Evolutionary conservation across 2,329 filamentous ascomycete species (phyloP).

Genomic region (Aspergillus uvarum): DNA sequence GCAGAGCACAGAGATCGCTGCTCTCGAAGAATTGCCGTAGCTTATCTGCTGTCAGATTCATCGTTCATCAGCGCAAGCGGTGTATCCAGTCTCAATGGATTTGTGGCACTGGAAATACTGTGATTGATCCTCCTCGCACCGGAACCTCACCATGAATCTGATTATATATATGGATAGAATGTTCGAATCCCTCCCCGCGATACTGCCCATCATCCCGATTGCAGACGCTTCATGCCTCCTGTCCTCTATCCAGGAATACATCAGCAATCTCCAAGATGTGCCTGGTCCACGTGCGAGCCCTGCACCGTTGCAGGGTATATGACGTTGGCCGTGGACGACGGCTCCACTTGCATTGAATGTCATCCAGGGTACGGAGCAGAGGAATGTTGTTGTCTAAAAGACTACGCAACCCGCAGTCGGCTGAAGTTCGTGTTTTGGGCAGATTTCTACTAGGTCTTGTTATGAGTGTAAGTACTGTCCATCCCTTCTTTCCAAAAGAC

Average conservation of each 20-base stretch:
- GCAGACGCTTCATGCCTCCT: conserved; percentile 28
- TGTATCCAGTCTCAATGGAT: conserved; percentile 17
- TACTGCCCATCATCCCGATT: conserved; percentile 32
- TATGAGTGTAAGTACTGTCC: neutral
- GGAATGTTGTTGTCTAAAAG: neutral
- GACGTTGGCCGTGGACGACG: neutral
- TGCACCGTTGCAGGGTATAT: conserved; percentile 15
- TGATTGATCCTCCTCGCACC: conserved; percentile 5
- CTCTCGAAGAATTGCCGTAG: conserved; percentile 17
- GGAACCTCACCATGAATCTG: neutral
- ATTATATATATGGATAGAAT: conserved; percentile 14
- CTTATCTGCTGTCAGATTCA: conserved; percentile 25
- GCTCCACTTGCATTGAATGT: neutral
- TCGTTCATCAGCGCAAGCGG: conserved; percentile 22
- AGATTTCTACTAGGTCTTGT: neutral
- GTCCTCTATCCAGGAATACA: conserved; percentile 26
- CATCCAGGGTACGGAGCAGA: neutral
- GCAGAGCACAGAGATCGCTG: neutral
- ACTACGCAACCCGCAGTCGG: neutral
- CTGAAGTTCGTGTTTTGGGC: neutral
- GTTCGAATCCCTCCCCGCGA: conserved; percentile 20
- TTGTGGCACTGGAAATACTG: conserved; percentile 28
- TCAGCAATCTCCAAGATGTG: conserved; percentile 38
- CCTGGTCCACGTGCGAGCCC: neutral
- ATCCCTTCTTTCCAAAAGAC: neutral